phyloP scores from a whole-genome alignment of 495 filamentous ascomycete species.

The Podospora appendiculata region DNA sequence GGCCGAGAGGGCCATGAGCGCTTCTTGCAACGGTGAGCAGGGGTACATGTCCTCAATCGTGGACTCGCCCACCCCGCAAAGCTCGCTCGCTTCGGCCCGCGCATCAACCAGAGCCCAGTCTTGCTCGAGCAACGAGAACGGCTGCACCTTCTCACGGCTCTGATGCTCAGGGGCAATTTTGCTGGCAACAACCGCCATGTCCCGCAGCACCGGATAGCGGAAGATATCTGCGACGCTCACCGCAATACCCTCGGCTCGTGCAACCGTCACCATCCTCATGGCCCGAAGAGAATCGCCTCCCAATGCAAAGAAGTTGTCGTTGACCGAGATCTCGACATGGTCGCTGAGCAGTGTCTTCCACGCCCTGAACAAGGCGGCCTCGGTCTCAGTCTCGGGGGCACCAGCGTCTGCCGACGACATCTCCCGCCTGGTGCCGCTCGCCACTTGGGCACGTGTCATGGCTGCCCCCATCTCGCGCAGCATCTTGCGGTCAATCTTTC shows the following conservation, averaged over 20 bases:
- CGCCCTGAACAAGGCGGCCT: constrained; percentile 17
- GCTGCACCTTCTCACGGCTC: neutral
- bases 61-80: constrained; percentile 20
- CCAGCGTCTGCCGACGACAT: neutral
- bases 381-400: constrained; percentile 18
- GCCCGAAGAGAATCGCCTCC: constrained; percentile 49
- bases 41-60: constrained; percentile 57
- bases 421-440: constrained; percentile 15
- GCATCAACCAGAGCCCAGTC: constrained; percentile 20
- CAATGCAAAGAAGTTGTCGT: constrained; percentile 45
- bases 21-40: constrained; percentile 65
- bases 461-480: constrained; percentile 34
- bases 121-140: constrained; percentile 24
- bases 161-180: neutral
- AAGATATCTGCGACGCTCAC: constrained; percentile 42
- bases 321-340: constrained; percentile 15
- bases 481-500: constrained; percentile 54
- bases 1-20: constrained; percentile 54
- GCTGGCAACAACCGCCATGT: constrained; percentile 29
- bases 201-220: constrained; percentile 25
- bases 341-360: constrained; percentile 26
- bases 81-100: constrained; percentile 14
- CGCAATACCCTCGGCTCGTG: constrained; percentile 22
- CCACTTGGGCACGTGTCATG: constrained; percentile 25
- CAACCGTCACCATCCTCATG: constrained; percentile 45